Conservation (phyloP, 768 basidiomycete species). For the Panaeolus papilionaceus region DNA sequence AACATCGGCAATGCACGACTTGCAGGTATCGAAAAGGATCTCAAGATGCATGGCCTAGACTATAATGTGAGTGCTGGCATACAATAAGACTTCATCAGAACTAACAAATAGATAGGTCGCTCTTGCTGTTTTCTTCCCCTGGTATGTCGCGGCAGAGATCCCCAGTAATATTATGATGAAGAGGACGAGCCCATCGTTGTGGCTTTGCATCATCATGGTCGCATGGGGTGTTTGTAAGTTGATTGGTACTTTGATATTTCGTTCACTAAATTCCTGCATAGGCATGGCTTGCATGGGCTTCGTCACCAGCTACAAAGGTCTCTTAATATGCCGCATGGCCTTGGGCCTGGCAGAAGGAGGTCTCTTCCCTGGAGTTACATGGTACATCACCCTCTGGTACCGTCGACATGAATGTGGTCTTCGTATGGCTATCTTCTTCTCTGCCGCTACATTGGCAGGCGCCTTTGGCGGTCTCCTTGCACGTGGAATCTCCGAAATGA, state of each 20-base stretch:
- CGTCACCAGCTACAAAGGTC: conserved; percentile 31
- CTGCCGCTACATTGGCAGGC: conserved; percentile 37
- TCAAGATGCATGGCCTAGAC: conserved; percentile 35
- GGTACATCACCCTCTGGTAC: conserved; percentile 40
- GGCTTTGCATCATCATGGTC: conserved; percentile 41
- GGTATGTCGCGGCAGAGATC: conserved; percentile 39
- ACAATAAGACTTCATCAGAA: background rate
- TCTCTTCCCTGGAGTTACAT: conserved; percentile 38
- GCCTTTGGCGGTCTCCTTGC: conserved; percentile 42
- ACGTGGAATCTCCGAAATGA: conserved; percentile 35
- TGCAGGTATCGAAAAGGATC: conserved; percentile 33
- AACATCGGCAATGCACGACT: conserved; percentile 40
- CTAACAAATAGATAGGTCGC: conserved; percentile 27
- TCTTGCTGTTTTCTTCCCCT: conserved; percentile 39
- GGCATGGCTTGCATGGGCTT: conserved; percentile 39
- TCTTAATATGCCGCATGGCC: conserved; percentile 34
- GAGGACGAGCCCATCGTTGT: conserved; percentile 38
- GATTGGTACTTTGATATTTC: background rate
- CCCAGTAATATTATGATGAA: conserved; percentile 43
- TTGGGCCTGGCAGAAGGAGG: conserved; percentile 38
- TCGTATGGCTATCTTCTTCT: conserved; percentile 41
- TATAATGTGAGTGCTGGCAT: conserved; percentile 30
- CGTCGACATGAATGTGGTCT: conserved; percentile 38
- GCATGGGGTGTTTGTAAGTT: conserved; percentile 38
- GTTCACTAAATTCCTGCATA: conserved; percentile 14